These are phyloP conservation scores for Coemansia reversa DNA, from an alignment of 192 early-diverging fungal species.

Conservation along the genomic window DNA sequence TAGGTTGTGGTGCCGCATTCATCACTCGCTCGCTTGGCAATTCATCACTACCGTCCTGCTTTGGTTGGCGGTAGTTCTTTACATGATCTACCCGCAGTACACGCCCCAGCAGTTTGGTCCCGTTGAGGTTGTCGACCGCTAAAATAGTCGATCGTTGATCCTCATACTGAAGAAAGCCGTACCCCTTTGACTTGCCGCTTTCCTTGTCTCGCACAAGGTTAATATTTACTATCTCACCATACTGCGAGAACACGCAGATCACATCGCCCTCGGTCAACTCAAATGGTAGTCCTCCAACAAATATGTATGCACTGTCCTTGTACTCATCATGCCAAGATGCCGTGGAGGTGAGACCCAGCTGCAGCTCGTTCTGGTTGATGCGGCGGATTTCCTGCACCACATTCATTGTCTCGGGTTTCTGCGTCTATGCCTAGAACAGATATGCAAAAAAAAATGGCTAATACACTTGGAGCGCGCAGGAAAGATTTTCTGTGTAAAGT, in stretches of 20 bases:
- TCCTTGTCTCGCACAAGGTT: conserved; percentile 84
- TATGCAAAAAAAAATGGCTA: background rate
- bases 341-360: conserved; percentile 18
- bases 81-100: conserved; percentile 77
- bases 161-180: conserved; percentile 86
- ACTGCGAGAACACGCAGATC: conserved; percentile 91
- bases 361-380: conserved; percentile 73
- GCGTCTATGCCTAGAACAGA: background rate
- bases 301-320: conserved; percentile 87
- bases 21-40: conserved; percentile 36
- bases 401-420: conserved; percentile 48
- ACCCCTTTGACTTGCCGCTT: conserved; percentile 85
- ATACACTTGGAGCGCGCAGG: too few relatives aligned
- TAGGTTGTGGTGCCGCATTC: conserved; percentile 56
- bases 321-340: conserved; percentile 91
- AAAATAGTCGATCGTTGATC: conserved; percentile 89
- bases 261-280: conserved; percentile 92
- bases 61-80: conserved; percentile 62
- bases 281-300: conserved; percentile 78
- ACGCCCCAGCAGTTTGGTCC: conserved; percentile 58
- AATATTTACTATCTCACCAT: conserved; percentile 87
- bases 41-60: conserved; percentile 57
- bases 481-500: too few relatives aligned
- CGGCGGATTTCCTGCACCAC: conserved; percentile 82
- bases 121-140: conserved; percentile 96